Conservation (phyloP, 306 rosid genomes). For the Quercus glauca region DNA sequence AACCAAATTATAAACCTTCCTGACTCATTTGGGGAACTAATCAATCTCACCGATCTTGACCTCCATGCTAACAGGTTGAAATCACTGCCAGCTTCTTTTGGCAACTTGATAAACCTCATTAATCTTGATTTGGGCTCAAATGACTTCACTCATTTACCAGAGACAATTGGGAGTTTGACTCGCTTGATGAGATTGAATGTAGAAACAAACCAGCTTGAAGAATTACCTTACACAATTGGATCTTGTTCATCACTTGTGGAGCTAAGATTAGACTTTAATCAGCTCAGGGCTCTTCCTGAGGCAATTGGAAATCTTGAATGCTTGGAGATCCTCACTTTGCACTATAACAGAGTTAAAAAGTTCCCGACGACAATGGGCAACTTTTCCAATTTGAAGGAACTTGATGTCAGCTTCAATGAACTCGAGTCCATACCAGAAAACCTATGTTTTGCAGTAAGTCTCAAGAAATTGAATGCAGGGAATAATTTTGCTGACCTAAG, state of each 20-base stretch:
- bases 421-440: slow-evolving; percentile 64
- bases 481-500: slow-evolving; percentile 85
- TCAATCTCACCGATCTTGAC: slow-evolving; percentile 68
- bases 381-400: slow-evolving; percentile 66
- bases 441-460: slow-evolving; percentile 62
- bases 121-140: slow-evolving; percentile 81
- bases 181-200: slow-evolving; percentile 57
- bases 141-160: slow-evolving; percentile 57
- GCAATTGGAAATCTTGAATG: slow-evolving; percentile 78
- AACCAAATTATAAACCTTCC: slow-evolving; percentile 91
- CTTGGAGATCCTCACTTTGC: slow-evolving; percentile 70
- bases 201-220: slow-evolving; percentile 78
- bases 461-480: slow-evolving; percentile 63
- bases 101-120: slow-evolving; percentile 58
- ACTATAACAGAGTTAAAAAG: slow-evolving; percentile 70
- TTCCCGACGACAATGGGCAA: slow-evolving; percentile 75
- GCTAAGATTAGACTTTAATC: slow-evolving; percentile 73
- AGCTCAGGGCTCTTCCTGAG: slow-evolving; percentile 82
- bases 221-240: slow-evolving; percentile 77
- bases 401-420: slow-evolving; percentile 90
- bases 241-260: slow-evolving; percentile 57
- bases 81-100: slow-evolving; percentile 71
- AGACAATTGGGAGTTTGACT: slow-evolving; percentile 56
- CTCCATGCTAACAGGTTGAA: slow-evolving; percentile 70
- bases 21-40: slow-evolving; percentile 69